These are phyloP conservation scores for Helicocarpus griseus DNA, from an alignment of 2,329 filamentous ascomycete species.

Conservation along the genomic window DNA sequence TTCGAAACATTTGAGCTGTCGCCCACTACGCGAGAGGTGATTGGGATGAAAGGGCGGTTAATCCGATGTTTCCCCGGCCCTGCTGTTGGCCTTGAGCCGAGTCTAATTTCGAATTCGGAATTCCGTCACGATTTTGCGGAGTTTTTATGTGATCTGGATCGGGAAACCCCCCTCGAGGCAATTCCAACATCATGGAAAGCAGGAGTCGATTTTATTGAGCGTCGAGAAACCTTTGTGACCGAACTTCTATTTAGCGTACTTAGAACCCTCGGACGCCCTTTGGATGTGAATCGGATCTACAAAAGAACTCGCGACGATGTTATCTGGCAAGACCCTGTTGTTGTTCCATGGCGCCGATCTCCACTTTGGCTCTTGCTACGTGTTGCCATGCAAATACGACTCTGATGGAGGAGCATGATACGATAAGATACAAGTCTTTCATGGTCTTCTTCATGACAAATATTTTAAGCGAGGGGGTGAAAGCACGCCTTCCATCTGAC, in stretches of 20 bases:
- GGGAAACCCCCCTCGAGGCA: constrained; percentile 17
- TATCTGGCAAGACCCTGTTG: constrained; percentile 29
- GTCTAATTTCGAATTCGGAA: constrained; percentile 14
- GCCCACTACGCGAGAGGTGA: constrained; percentile 29
- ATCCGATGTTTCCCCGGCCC: constrained; percentile 37
- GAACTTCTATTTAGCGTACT: constrained; percentile 39
- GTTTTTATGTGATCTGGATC: constrained; percentile 27
- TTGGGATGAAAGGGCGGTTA: constrained; percentile 32
- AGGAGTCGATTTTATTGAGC: no score
- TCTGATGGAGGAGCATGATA: constrained; percentile 34
- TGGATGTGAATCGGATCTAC: background rate
- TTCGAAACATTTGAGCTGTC: constrained; percentile 42
- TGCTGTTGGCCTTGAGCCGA: constrained; percentile 23
- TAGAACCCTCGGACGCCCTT: constrained; percentile 21
- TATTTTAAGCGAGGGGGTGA: constrained; percentile 22
- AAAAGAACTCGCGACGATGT: constrained; percentile 41
- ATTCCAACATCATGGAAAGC: background rate
- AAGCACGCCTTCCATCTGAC: constrained; percentile 11
- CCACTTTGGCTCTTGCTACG: constrained; percentile 48
- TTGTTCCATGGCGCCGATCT: constrained; percentile 42
- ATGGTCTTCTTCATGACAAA: constrained; percentile 39
- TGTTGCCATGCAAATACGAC: constrained; percentile 42
- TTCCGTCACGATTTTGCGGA: constrained; percentile 22
- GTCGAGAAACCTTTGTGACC: no score
- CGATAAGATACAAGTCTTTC: constrained; percentile 41